Evolutionary conservation across 2,329 filamentous ascomycete species (phyloP).

Genomic region (Knoxdaviesia capensis): DNA sequence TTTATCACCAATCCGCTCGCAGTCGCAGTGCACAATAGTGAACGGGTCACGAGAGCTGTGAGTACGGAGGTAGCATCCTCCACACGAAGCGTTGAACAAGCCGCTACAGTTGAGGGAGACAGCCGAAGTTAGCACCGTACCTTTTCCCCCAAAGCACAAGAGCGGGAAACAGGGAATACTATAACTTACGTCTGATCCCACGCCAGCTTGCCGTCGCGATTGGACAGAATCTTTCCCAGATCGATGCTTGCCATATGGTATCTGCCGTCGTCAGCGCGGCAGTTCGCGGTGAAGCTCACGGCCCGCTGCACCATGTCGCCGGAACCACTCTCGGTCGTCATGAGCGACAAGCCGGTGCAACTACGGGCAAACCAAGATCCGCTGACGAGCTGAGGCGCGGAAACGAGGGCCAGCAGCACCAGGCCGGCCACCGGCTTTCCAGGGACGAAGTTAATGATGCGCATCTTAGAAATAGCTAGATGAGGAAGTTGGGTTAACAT

Average conservation of each 20-base stretch:
- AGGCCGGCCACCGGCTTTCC: neutral
- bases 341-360: neutral
- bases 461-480: neutral
- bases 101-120: neutral
- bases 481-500: neutral
- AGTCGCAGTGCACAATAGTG: constrained; percentile 4
- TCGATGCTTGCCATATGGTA: neutral
- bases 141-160: no score
- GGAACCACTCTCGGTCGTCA: neutral
- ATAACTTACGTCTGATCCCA: constrained; percentile 4
- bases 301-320: constrained; percentile 1
- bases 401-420: neutral
- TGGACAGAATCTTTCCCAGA: constrained; percentile 1
- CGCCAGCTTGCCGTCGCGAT: constrained; percentile 4
- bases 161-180: neutral
- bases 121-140: neutral
- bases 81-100: constrained; percentile 3
- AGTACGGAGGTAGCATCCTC: constrained; percentile 2
- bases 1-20: constrained; percentile 1
- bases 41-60: constrained; percentile 3
- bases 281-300: constrained; percentile 1
- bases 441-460: neutral
- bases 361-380: neutral
- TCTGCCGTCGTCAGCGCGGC: neutral
- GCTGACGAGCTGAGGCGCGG: neutral